These are phyloP conservation scores for Auriscalpium orientale DNA, from an alignment of 768 basidiomycete species.

Conservation along the genomic window DNA sequence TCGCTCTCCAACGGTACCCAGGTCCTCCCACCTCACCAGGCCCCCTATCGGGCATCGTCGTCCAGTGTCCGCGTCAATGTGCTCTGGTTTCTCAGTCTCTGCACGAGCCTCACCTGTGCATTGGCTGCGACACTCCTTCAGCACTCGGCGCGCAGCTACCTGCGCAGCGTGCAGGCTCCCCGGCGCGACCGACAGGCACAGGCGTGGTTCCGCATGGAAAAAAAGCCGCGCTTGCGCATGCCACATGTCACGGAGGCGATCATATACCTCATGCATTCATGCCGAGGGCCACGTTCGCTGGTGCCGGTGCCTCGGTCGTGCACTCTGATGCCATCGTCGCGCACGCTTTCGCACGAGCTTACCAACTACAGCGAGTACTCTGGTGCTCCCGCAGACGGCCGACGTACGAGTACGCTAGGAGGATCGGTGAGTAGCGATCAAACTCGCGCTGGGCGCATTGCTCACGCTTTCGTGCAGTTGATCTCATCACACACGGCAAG, in stretches of 20 bases:
- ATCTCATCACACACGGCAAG: constrained; percentile 87
- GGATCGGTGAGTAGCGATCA: constrained; percentile 58
- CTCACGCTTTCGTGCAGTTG: constrained; percentile 44
- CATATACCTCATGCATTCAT: too few species aligned
- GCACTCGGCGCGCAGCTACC: background rate
- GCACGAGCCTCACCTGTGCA: background rate
- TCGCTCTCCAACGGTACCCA: background rate
- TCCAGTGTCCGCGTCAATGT: background rate
- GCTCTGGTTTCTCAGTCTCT: background rate
- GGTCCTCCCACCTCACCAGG: background rate
- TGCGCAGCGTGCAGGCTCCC: background rate
- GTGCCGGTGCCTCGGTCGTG: constrained; percentile 77
- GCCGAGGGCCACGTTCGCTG: constrained; percentile 92
- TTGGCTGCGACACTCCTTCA: background rate
- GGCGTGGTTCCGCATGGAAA: background rate
- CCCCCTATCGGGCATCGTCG: background rate
- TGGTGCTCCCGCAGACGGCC: constrained; percentile 94
- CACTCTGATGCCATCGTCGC: constrained; percentile 78
- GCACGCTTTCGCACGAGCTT: constrained; percentile 93
- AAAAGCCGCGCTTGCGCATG: background rate
- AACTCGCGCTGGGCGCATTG: background rate
- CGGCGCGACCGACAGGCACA: background rate
- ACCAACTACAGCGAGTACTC: constrained; percentile 99
- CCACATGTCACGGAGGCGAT: background rate
- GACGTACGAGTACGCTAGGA: constrained; percentile 99